Conservation (phyloP, 768 basidiomycete genomes). For the Phaeotremella skinneri region DNA sequence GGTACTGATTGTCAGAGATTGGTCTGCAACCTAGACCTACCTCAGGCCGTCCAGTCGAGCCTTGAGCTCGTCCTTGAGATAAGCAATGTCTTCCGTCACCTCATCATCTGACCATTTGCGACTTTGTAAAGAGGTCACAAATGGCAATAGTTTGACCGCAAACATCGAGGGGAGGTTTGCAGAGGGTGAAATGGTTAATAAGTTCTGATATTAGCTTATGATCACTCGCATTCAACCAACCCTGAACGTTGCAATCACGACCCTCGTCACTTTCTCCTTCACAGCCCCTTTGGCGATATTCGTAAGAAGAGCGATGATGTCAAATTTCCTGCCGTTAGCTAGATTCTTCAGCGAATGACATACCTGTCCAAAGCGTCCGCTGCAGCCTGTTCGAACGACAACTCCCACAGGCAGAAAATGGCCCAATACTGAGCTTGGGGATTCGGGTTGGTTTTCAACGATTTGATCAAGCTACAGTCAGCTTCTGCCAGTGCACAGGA, state of each 20-base stretch:
- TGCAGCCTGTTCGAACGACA: constrained; percentile 83
- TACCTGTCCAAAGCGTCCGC: constrained; percentile 85
- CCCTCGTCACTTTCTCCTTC: constrained; percentile 95
- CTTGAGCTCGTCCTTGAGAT: constrained; percentile 80
- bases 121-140: constrained; percentile 73
- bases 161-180: constrained; percentile 92
- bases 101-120: constrained; percentile 96
- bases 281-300: constrained; percentile 82
- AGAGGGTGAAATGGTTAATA: constrained; percentile 80
- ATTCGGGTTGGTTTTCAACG: constrained; percentile 72
- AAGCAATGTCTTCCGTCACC: constrained; percentile 84
- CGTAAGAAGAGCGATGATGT: constrained; percentile 79
- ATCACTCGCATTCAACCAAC: constrained; percentile 53
- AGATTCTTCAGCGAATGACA: constrained; percentile 33
- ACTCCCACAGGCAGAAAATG: constrained; percentile 85
- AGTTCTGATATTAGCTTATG: constrained; percentile 60
- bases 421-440: constrained; percentile 97
- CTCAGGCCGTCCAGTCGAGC: constrained; percentile 82
- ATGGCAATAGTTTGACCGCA: constrained; percentile 78
- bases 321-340: constrained; percentile 65
- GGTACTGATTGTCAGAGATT: constrained; percentile 59
- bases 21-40: constrained; percentile 56
- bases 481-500: constrained; percentile 4
- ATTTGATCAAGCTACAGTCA: constrained; percentile 68
- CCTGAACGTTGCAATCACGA: constrained; percentile 85